These are phyloP conservation scores for Russula ochroleuca DNA, from an alignment of 768 basidiomycete genomes.

Conservation along the genomic window DNA sequence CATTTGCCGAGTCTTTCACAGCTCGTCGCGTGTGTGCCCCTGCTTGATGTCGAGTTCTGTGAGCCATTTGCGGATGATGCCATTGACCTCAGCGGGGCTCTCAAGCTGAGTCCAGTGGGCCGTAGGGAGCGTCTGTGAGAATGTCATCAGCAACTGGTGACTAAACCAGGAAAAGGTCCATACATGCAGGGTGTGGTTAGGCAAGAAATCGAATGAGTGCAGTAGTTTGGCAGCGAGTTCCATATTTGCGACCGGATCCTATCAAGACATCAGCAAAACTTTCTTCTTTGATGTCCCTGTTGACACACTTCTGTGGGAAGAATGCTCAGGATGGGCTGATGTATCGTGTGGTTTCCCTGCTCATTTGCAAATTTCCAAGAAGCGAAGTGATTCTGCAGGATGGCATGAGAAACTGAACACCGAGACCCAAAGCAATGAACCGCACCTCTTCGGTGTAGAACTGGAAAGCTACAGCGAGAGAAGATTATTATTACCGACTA, in stretches of 20 bases:
- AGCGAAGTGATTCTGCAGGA: slow-evolving; percentile 38
- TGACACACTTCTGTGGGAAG: slow-evolving; percentile 38
- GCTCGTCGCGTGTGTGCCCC: slow-evolving; percentile 12
- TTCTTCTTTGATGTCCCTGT: background rate
- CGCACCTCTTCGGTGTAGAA: slow-evolving; percentile 58
- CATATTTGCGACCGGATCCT: slow-evolving; percentile 49
- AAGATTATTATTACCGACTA: background rate
- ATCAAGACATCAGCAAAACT: slow-evolving; percentile 9
- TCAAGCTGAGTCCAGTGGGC: slow-evolving; percentile 72
- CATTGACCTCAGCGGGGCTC: slow-evolving; percentile 49
- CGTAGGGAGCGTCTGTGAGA: slow-evolving; percentile 44
- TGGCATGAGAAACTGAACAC: background rate
- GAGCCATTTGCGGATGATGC: slow-evolving; percentile 51
- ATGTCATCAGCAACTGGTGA: slow-evolving; percentile 3
- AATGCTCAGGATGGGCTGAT: slow-evolving; percentile 41
- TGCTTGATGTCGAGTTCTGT: slow-evolving; percentile 20
- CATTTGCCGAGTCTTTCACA: slow-evolving; percentile 3
- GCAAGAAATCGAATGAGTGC: slow-evolving; percentile 34
- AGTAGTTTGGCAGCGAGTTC: slow-evolving; percentile 31
- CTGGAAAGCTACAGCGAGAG: slow-evolving; percentile 46
- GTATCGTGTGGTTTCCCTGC: slow-evolving; percentile 44
- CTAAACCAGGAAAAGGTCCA: slow-evolving; percentile 1
- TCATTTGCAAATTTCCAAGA: slow-evolving; percentile 38
- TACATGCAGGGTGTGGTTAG: slow-evolving; percentile 38
- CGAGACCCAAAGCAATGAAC: slow-evolving; percentile 2